phyloP scores from a whole-genome alignment of 2,329 filamentous ascomycete species.

The Aspergillus texensis region DNA sequence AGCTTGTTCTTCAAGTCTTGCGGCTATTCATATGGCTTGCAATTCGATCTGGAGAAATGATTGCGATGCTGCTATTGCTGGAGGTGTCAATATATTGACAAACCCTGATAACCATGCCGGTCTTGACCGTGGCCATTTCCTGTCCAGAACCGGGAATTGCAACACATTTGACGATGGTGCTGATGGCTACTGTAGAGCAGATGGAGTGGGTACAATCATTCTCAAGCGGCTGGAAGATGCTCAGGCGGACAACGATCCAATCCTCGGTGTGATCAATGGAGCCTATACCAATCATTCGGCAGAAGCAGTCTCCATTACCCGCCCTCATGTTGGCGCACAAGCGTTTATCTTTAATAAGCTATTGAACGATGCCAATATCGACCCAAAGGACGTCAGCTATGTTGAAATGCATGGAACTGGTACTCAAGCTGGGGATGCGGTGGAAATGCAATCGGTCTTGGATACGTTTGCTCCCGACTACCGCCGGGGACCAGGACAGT shows the following conservation, averaged over 20 bases:
- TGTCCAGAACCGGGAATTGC: slow-evolving; percentile 70
- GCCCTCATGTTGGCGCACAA: slow-evolving; percentile 78
- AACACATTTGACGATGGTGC: slow-evolving; percentile 80
- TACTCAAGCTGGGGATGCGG: slow-evolving; percentile 77
- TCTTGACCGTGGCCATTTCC: slow-evolving; percentile 74
- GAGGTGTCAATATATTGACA: slow-evolving; percentile 74
- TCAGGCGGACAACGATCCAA: slow-evolving; percentile 68
- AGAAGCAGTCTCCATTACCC: slow-evolving; percentile 79
- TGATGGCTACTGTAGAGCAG: slow-evolving; percentile 80
- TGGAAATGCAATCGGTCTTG: slow-evolving; percentile 78
- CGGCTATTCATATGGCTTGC: slow-evolving; percentile 72
- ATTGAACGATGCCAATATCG: slow-evolving; percentile 74
- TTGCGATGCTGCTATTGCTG: slow-evolving; percentile 78
- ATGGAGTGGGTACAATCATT: slow-evolving; percentile 73
- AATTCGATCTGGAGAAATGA: slow-evolving; percentile 74
- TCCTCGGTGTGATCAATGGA: slow-evolving; percentile 73
- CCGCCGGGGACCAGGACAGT: slow-evolving; percentile 43
- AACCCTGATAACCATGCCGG: slow-evolving; percentile 80
- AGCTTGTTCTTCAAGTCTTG: slow-evolving; percentile 75
- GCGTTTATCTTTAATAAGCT: slow-evolving; percentile 66
- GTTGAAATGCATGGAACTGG: slow-evolving; percentile 91
- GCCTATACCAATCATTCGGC: slow-evolving; percentile 80
- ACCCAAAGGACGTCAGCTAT: slow-evolving; percentile 77
- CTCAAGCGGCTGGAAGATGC: slow-evolving; percentile 82
- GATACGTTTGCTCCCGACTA: slow-evolving; percentile 60